Evolutionary conservation across 768 basidiomycete genomes (phyloP).

Genomic region (Pulveroboletus frians): DNA sequence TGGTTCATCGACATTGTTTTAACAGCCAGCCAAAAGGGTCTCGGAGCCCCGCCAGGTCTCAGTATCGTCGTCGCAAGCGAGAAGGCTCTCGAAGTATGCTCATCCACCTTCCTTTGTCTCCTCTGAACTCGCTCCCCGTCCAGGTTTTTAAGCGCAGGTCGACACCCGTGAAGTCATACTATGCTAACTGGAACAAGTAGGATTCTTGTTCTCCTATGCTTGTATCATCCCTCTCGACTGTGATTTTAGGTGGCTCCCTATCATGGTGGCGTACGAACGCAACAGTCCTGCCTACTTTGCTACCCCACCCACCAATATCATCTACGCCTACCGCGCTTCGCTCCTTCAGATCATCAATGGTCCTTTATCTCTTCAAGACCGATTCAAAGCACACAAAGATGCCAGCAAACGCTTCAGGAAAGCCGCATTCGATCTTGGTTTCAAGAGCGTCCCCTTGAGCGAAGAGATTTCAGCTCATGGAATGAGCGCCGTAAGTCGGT

Average conservation of each 20-base stretch:
- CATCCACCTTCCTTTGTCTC: neutral
- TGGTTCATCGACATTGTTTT: constrained; percentile 91
- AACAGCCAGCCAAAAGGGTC: constrained; percentile 86
- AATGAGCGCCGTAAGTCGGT: constrained; percentile 74
- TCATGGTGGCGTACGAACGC: constrained; percentile 90
- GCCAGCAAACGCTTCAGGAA: constrained; percentile 66
- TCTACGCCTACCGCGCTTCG: constrained; percentile 86
- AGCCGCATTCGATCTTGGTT: constrained; percentile 58
- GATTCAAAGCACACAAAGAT: constrained; percentile 70
- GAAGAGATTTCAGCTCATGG: constrained; percentile 77
- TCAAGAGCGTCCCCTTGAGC: constrained; percentile 65
- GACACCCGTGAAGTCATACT: constrained; percentile 70
- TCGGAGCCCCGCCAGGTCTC: constrained; percentile 89
- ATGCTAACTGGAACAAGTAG: constrained; percentile 85
- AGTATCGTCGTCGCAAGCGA: constrained; percentile 80
- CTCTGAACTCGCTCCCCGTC: neutral
- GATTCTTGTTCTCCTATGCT: neutral
- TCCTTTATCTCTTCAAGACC: constrained; percentile 63
- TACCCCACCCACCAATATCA: constrained; percentile 90
- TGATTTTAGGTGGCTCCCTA: constrained; percentile 69
- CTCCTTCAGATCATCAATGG: constrained; percentile 64
- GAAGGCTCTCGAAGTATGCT: constrained; percentile 60
- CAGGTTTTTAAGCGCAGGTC: constrained; percentile 14
- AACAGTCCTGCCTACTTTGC: constrained; percentile 87
- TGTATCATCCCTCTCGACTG: neutral